These are phyloP conservation scores for Hibiscus tridactylites DNA, from an alignment of 345 rosid genomes.

Conservation along the genomic window DNA sequence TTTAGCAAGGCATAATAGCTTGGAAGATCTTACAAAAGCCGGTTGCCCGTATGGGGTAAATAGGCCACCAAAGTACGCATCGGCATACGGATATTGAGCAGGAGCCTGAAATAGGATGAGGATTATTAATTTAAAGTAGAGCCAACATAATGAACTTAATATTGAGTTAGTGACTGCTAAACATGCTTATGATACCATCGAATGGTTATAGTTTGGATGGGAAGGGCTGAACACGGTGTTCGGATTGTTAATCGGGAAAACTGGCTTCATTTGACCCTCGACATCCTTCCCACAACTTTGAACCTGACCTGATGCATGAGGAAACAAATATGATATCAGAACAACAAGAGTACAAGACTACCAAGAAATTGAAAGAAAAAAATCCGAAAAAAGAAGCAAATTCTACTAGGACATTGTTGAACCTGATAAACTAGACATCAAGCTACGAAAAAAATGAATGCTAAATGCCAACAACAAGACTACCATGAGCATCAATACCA, in stretches of 20 bases:
- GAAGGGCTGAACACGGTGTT: slow-evolving; percentile 36
- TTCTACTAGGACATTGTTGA: neutral
- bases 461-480: neutral
- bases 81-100: slow-evolving; percentile 38
- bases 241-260: slow-evolving; percentile 27
- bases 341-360: too few species aligned
- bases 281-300: slow-evolving; percentile 27
- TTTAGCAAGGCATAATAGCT: neutral
- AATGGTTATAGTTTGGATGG: slow-evolving; percentile 31
- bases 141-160: neutral
- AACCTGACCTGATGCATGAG: slow-evolving; percentile 34
- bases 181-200: slow-evolving; percentile 23
- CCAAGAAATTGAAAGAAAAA: too few species aligned
- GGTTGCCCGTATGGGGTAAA: slow-evolving; percentile 36
- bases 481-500: neutral
- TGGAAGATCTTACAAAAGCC: slow-evolving; percentile 31
- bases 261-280: slow-evolving; percentile 29
- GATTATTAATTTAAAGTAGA: neutral
- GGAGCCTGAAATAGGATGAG: slow-evolving; percentile 29
- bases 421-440: neutral
- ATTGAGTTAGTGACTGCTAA: neutral
- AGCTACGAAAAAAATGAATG: neutral
- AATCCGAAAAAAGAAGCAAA: too few species aligned
- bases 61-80: slow-evolving; percentile 34
- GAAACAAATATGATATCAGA: neutral